Evolutionary conservation across 345 rosid species (phyloP).

Genomic region (Eucalyptus virginea): DNA sequence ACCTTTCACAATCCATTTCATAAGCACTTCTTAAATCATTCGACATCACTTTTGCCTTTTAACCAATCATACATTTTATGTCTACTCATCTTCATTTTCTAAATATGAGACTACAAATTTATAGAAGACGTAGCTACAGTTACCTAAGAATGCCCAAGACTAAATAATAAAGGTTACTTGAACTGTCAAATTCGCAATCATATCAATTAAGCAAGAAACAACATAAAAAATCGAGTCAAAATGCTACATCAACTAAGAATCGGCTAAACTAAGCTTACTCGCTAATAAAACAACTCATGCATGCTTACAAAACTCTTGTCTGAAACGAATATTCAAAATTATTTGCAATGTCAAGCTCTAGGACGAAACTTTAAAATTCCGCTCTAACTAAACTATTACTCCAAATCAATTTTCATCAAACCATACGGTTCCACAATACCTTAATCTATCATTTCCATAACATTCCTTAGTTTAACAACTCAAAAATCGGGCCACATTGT

Average conservation of each 20-base stretch:
- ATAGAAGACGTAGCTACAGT: no score
- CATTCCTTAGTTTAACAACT: background rate
- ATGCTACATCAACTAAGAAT: background rate
- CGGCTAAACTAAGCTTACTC: background rate
- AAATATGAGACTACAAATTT: background rate
- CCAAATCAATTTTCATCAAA: no score
- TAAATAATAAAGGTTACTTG: no score
- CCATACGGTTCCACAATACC: background rate
- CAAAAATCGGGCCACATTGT: accelerated
- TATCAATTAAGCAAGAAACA: background rate
- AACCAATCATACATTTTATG: no score
- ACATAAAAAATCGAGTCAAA: background rate
- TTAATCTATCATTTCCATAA: no score
- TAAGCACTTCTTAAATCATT: no score
- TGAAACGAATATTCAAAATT: no score
- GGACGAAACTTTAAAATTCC: background rate
- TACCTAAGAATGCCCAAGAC: background rate
- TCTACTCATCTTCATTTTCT: no score
- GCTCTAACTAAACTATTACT: no score
- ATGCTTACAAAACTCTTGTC: background rate
- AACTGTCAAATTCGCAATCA: background rate
- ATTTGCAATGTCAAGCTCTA: accelerated
- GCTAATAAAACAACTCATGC: background rate
- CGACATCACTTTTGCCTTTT: no score
- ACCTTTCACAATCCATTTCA: no score